Evolutionary conservation across 495 filamentous ascomycete species (phyloP).

Genomic region (Aspergillus cavernicola): DNA sequence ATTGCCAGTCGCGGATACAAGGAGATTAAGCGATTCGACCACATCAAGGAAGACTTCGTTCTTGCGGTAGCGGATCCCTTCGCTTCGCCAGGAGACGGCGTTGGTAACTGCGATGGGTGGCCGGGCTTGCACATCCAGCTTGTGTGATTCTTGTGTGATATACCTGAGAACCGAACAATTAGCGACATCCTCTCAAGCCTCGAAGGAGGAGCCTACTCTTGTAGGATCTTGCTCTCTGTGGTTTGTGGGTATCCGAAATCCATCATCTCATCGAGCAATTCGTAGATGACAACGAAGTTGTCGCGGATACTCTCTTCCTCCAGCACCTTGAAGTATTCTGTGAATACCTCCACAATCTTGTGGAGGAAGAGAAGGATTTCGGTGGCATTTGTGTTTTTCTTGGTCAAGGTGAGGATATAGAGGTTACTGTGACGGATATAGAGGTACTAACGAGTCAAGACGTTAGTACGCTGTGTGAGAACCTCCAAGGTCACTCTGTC

Average conservation of each 20-base stretch:
- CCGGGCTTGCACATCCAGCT: constrained; percentile 95
- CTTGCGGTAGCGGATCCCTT: constrained; percentile 98
- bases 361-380: constrained; percentile 98
- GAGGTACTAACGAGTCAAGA: constrained; percentile 65
- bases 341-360: constrained; percentile 97
- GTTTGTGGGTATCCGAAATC: constrained; percentile 99
- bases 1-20: constrained; percentile 92
- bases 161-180: constrained; percentile 48
- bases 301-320: constrained; percentile 99
- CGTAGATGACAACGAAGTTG: constrained; percentile 99
- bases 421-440: constrained; percentile 99
- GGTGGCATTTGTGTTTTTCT: constrained; percentile 98
- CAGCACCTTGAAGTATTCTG: constrained; percentile 99
- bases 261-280: constrained; percentile 99
- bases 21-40: constrained; percentile 92
- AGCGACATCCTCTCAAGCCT: not conserved
- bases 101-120: constrained; percentile 99
- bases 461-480: not conserved
- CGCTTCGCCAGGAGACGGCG: constrained; percentile 94
- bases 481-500: not conserved
- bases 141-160: constrained; percentile 99
- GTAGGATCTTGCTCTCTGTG: constrained; percentile 97
- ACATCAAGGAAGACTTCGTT: constrained; percentile 99
- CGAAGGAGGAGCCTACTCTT: constrained; percentile 57
- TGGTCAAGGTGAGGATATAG: constrained; percentile 95